These are phyloP conservation scores for Capsella rubella DNA, from an alignment of 441 rosid species.

Conservation along the genomic window DNA sequence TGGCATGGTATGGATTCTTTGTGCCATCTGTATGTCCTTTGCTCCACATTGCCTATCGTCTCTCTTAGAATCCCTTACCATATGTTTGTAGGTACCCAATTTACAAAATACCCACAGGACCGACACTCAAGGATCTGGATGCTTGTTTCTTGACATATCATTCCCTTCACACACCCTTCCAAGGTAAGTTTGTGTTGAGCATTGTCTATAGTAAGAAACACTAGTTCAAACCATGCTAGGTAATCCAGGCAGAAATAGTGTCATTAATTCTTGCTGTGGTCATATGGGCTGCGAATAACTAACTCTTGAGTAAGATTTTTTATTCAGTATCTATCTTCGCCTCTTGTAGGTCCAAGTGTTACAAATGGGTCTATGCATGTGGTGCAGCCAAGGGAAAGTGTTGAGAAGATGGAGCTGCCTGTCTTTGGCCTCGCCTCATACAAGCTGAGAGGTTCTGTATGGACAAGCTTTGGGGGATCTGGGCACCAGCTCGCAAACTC, in stretches of 20 bases:
- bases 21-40: constrained; percentile 7
- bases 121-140: constrained; percentile 76
- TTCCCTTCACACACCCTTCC: constrained; percentile 60
- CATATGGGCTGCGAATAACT: neutral
- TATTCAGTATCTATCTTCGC: neutral
- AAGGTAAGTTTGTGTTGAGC: constrained; percentile 50
- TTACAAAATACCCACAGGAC: constrained; percentile 86
- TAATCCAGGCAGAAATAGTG: no score
- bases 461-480: constrained; percentile 51
- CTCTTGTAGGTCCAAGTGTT: constrained; percentile 47
- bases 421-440: constrained; percentile 77
- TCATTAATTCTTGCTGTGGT: neutral
- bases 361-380: constrained; percentile 5
- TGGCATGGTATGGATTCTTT: constrained; percentile 68
- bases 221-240: neutral
- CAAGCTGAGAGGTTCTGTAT: constrained; percentile 75
- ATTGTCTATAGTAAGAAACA: neutral
- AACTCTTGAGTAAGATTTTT: no score
- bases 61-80: constrained; percentile 32
- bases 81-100: constrained; percentile 74
- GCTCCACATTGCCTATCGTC: neutral
- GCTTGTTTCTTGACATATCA: constrained; percentile 90
- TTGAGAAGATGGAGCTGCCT: constrained; percentile 57
- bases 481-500: constrained; percentile 52
- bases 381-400: constrained; percentile 32